Percentiles rank a stretch among this genome's conserved stretches.
Conservation (phyloP, 768 basidiomycete genomes). For the Floccularia luteovirens region DNA sequence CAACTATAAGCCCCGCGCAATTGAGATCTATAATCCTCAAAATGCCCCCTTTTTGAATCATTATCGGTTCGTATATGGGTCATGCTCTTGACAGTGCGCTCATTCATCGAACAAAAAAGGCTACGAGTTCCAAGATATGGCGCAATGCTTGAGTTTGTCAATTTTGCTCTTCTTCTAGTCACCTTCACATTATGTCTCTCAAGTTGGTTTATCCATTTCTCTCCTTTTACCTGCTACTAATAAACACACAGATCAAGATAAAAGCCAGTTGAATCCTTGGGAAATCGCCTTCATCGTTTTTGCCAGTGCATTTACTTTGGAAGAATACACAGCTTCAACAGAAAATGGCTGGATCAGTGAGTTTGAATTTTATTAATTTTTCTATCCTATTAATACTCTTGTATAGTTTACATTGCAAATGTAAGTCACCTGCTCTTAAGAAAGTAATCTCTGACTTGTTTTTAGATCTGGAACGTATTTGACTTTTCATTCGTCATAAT, state of each 20-base stretch:
- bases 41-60: slow-evolving; percentile 76
- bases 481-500: slow-evolving; percentile 69
- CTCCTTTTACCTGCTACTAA: slow-evolving; percentile 3
- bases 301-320: slow-evolving; percentile 69
- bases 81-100: background rate
- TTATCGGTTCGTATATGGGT: slow-evolving; percentile 47
- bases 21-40: slow-evolving; percentile 63
- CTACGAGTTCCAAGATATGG: slow-evolving; percentile 80
- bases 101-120: slow-evolving; percentile 21
- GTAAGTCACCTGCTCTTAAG: slow-evolving; percentile 24
- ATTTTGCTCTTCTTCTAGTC: slow-evolving; percentile 60
- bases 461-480: slow-evolving; percentile 86
- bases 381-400: background rate
- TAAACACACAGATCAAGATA: slow-evolving; percentile 45
- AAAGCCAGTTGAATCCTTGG: slow-evolving; percentile 42
- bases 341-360: slow-evolving; percentile 85
- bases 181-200: slow-evolving; percentile 71
- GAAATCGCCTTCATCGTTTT: slow-evolving; percentile 74
- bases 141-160: slow-evolving; percentile 70
- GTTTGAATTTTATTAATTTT: slow-evolving; percentile 16
- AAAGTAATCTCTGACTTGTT: slow-evolving; percentile 1
- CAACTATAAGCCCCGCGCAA: slow-evolving; percentile 77
- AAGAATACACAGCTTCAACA: slow-evolving; percentile 82
- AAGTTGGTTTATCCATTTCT: slow-evolving; percentile 34
- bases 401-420: slow-evolving; percentile 74